Conservation (phyloP, 805 yeast genomes). For the Wickerhamomyces canadensis region DNA sequence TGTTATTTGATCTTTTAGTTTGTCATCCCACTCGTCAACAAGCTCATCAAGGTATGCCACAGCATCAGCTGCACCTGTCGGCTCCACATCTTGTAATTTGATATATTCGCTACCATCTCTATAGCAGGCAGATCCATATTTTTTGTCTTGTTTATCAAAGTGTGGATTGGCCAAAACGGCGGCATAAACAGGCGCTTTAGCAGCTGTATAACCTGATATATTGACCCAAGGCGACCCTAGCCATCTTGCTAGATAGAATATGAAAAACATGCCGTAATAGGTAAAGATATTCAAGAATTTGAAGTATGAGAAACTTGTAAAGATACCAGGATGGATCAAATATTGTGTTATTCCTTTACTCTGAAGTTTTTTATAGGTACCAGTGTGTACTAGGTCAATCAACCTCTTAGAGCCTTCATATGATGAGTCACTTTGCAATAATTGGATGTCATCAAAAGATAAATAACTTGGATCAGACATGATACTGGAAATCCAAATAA, state of each 20-base stretch:
- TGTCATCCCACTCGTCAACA: slow-evolving; percentile 66
- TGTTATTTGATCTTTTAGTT: slow-evolving; percentile 66
- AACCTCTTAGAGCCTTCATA: slow-evolving; percentile 91
- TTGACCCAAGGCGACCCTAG: slow-evolving; percentile 87
- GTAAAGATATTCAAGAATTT: slow-evolving; percentile 73
- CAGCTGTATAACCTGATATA: slow-evolving; percentile 83
- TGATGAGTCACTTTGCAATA: slow-evolving; percentile 56
- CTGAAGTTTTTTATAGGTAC: slow-evolving; percentile 50
- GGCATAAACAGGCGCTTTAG: slow-evolving; percentile 77
- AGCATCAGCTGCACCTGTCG: slow-evolving; percentile 64
- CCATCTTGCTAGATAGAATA: slow-evolving; percentile 78
- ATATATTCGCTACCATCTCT: slow-evolving; percentile 63
- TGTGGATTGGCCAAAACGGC: slow-evolving; percentile 47
- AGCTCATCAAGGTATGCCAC: slow-evolving; percentile 53
- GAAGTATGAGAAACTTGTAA: slow-evolving; percentile 75
- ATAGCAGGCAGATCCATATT: slow-evolving; percentile 70
- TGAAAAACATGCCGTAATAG: slow-evolving; percentile 75
- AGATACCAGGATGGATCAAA: slow-evolving; percentile 90
- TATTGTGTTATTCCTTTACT: slow-evolving; percentile 61
- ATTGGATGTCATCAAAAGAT: slow-evolving; percentile 69
- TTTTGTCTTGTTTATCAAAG: slow-evolving; percentile 41
- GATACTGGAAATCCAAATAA: slow-evolving; percentile 82
- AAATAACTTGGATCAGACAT: slow-evolving; percentile 75
- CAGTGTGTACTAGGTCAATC: slow-evolving; percentile 77
- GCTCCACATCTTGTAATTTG: slow-evolving; percentile 48